Percentiles rank a stretch among this genome's conserved stretches.
These are phyloP conservation scores for Mycena polygramma DNA, from an alignment of 768 basidiomycete genomes.

Conservation along the genomic window DNA sequence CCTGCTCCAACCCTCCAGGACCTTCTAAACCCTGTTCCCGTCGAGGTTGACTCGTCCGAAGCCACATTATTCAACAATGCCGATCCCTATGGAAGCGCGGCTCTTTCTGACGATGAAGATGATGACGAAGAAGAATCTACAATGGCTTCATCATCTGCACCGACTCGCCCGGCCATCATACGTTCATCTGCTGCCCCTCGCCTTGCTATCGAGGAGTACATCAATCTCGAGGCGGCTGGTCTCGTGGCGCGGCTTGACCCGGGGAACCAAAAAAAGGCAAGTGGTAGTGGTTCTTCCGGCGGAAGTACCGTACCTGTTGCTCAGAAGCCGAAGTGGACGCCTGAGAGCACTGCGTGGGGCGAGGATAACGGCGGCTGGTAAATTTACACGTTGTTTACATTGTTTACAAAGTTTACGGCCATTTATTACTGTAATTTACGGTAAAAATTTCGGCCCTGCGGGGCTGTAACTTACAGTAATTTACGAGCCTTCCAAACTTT, in stretches of 20 bases:
- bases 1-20: conserved; percentile 10
- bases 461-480: conserved; percentile 15
- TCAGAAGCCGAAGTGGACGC: not conserved
- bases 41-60: not conserved
- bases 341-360: not conserved
- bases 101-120: not conserved
- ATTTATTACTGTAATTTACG: conserved; percentile 12
- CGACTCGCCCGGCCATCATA: no score
- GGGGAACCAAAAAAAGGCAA: not conserved
- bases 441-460: conserved; percentile 10
- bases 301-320: not conserved
- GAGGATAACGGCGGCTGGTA: conserved; percentile 3
- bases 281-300: no score
- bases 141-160: not conserved
- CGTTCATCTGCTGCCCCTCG: not conserved
- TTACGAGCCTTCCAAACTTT: not conserved
- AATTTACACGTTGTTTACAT: conserved; percentile 17
- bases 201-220: conserved; percentile 3
- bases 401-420: conserved; percentile 11
- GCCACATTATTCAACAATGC: conserved; percentile 6
- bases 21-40: conserved; percentile 1
- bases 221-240: conserved; percentile 2
- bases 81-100: not conserved
- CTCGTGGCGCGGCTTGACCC: not conserved
- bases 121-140: not conserved